Base-by-base conservation (phyloP, 371 early-diverging fungal species). In the Apophysomyces ossiformis region DNA sequence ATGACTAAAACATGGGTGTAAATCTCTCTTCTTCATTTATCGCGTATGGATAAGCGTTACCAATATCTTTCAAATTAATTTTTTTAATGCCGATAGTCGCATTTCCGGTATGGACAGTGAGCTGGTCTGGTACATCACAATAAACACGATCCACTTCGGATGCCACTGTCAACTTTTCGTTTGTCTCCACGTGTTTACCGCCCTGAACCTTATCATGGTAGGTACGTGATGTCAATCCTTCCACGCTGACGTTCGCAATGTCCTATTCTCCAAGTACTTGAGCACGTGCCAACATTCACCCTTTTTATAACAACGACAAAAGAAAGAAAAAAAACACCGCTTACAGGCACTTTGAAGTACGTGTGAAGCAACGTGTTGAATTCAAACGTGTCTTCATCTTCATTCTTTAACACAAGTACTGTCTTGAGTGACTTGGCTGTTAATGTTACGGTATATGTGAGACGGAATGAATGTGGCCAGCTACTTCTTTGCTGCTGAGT, bases 361-460 rank as follows among this genome's bases (percentile, higher is more conserved):
- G 97, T 95, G 72, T 99, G 98, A 66, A 97, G 80, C 45, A 97
- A 84, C 9, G 92, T 79, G 32, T 93, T 94, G 71, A 97, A 96
- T 59, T 88, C 84, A 65, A 95, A 95, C 11, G 87, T 69, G 60
- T 79, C 76, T 37, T 76, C 77, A 35, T 66, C 72, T 39, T 92
- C 95, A 77, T 97, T 97, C 68, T 87, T 88, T 36, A 90, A 86
- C 50, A 65, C 71, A 47, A 95, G 73, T 11, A 79, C 69, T 1
- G 94, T 92, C 54, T 80, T 85, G 57, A 97, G 76, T 6, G 88
- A 86, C 54, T 84, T 81, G 6, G 82, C 86, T 2, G 86, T 77
- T 63, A 99, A 76, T 15, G 89, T 87, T 47, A 99, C 92, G 4
- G 90, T 92, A 74, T 93, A 97, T 26, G 75, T 74, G 45, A 96